phyloP scores from a whole-genome alignment of 495 filamentous ascomycete species.

The Penicillium desertorum region DNA sequence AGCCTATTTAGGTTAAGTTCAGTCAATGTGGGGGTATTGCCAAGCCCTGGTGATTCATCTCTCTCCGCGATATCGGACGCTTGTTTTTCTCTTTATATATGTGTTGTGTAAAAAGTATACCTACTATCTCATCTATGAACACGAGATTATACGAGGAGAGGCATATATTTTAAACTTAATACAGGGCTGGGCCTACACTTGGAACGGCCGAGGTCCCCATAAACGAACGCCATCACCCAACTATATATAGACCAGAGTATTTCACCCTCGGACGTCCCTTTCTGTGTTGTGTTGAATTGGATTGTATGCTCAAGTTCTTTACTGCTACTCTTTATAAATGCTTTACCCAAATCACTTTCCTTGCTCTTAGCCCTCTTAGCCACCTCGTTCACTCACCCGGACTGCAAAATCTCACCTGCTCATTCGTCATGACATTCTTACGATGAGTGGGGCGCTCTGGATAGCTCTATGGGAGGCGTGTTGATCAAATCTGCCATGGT shows the following conservation, averaged over 20 bases:
- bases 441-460: too few relatives aligned
- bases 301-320: too few relatives aligned
- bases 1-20: conserved; percentile 26
- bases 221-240: neutral
- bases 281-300: too few relatives aligned
- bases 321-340: too few relatives aligned
- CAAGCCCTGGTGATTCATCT: conserved; percentile 17
- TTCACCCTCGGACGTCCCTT: neutral
- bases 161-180: neutral
- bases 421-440: too few relatives aligned
- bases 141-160: neutral
- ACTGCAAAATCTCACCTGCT: too few relatives aligned
- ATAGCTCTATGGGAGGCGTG: too few relatives aligned
- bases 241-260: too few relatives aligned
- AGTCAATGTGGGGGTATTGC: neutral
- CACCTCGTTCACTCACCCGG: too few relatives aligned
- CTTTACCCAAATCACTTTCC: too few relatives aligned
- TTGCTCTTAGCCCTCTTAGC: too few relatives aligned
- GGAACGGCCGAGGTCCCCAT: neutral
- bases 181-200: neutral
- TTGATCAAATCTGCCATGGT: too few relatives aligned
- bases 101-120: neutral
- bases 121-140: neutral
- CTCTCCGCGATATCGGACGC: conserved; percentile 22
- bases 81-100: neutral